These are phyloP conservation scores for Maudiozyma serrabonitensis DNA, from an alignment of 805 yeast genomes.

Conservation along the genomic window DNA sequence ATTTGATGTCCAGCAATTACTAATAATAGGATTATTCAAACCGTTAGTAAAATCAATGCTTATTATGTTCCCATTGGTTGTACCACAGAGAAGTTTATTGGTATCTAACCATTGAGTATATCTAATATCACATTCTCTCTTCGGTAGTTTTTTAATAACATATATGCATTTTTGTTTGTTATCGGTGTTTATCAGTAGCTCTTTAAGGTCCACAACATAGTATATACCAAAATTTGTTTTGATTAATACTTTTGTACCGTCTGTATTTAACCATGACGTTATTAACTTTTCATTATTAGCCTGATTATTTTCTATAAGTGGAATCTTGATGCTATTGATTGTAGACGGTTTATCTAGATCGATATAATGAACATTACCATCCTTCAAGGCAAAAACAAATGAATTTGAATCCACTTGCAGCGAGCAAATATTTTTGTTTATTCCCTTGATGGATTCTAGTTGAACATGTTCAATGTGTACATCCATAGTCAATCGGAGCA, in stretches of 20 bases:
- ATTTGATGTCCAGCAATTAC: not conserved
- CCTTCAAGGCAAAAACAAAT: slow-evolving; percentile 43
- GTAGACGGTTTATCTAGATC: slow-evolving; percentile 56
- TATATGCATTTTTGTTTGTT: not conserved
- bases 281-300: slow-evolving; percentile 16
- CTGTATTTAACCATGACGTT: slow-evolving; percentile 19
- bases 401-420: slow-evolving; percentile 47
- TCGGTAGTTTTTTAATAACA: slow-evolving; percentile 12
- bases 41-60: slow-evolving; percentile 8
- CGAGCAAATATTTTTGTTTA: slow-evolving; percentile 35
- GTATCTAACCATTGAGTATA: slow-evolving; percentile 15
- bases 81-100: slow-evolving; percentile 15
- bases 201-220: slow-evolving; percentile 12
- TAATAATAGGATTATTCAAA: not conserved
- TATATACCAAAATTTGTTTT: slow-evolving; percentile 27
- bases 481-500: slow-evolving; percentile 8
- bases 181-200: not conserved
- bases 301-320: slow-evolving; percentile 13
- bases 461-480: slow-evolving; percentile 30
- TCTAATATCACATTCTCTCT: slow-evolving; percentile 18
- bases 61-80: slow-evolving; percentile 16
- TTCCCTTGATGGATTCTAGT: slow-evolving; percentile 44
- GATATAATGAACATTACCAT: slow-evolving; percentile 51
- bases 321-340: slow-evolving; percentile 36
- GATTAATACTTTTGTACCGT: slow-evolving; percentile 13